phyloP scores from a whole-genome alignment of 305 asterid species.

The Ajuga reptans region DNA sequence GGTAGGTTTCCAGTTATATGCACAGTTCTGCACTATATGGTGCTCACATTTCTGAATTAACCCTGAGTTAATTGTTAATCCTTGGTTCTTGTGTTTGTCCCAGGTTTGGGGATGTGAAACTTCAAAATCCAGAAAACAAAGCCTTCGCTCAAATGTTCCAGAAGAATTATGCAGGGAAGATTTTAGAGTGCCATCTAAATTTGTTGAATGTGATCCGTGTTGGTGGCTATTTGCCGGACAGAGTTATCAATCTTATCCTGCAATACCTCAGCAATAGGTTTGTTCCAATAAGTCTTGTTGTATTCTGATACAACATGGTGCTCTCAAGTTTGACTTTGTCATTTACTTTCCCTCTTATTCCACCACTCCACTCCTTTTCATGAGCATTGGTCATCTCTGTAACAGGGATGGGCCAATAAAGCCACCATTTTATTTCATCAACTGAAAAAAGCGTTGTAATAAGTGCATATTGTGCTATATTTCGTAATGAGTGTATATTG shows the following conservation, averaged over 20 bases:
- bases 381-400: neutral
- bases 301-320: neutral
- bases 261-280: constrained; percentile 93
- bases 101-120: constrained; percentile 93
- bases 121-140: constrained; percentile 83
- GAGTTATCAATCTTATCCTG: constrained; percentile 89
- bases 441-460: neutral
- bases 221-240: constrained; percentile 91
- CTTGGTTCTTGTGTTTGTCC: constrained; percentile 7
- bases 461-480: neutral
- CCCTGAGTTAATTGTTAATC: neutral
- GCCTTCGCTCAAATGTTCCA: constrained; percentile 96
- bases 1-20: constrained; percentile 38
- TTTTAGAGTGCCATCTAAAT: constrained; percentile 88
- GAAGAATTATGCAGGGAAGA: constrained; percentile 85
- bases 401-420: neutral
- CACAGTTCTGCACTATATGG: neutral
- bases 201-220: constrained; percentile 70
- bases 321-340: neutral
- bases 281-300: constrained; percentile 19
- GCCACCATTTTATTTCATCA: neutral
- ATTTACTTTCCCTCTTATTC: neutral
- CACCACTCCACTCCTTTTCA: neutral
- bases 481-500: neutral
- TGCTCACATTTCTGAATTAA: neutral